Evolutionary conservation across 2,329 filamentous ascomycete genomes (phyloP), one percentile per base, ranked within the genome.

Genomic region (Hypoxylon sp.): DNA sequence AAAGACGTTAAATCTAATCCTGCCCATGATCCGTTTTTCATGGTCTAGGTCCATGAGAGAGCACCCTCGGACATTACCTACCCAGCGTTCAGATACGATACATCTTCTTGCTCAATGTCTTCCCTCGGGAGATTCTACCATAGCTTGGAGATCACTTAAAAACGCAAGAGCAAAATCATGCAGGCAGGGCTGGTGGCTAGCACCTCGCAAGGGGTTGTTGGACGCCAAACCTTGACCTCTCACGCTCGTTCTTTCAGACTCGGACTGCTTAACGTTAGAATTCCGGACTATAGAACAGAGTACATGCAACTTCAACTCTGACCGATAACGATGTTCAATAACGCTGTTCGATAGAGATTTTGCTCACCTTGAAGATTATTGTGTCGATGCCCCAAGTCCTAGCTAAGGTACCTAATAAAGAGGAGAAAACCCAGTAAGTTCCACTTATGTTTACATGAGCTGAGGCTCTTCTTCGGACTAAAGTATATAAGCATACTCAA

Each of bases 261-360:
- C 77, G 77, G 65, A 73, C 74, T 77, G 75, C 72, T 77, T 73
- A 82, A 76, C 69, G 68, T 79, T 83, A 78, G 80, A 77, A 75
- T 72, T 73, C 72, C 75, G 80, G 81, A 84, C 82, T 85, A 84
- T 81, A 79, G 75, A 77, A 77, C 77, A 71, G 81, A 83, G 79
- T 76, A 85, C 81, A 85, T 80, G 47, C 63, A n/a, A n/a, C n/a
- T n/a, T n/a, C n/a, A n/a, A n/a, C n/a, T n/a, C n/a, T n/a, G n/a
- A n/a, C n/a, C n/a, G n/a, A n/a, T n/a, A n/a, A n/a, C n/a, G n/a
- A n/a, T n/a, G n/a, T n/a, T n/a, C n/a, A n/a, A n/a, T n/a, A n/a
- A n/a, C n/a, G n/a, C n/a, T n/a, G n/a, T n/a, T n/a, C n/a, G n/a
- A n/a, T n/a, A n/a, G n/a, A n/a, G n/a, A n/a, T n/a, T n/a, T n/a